Evolutionary conservation across 75 land plant species (phyloP).

Genomic region (Cupressus sempervirens): DNA sequence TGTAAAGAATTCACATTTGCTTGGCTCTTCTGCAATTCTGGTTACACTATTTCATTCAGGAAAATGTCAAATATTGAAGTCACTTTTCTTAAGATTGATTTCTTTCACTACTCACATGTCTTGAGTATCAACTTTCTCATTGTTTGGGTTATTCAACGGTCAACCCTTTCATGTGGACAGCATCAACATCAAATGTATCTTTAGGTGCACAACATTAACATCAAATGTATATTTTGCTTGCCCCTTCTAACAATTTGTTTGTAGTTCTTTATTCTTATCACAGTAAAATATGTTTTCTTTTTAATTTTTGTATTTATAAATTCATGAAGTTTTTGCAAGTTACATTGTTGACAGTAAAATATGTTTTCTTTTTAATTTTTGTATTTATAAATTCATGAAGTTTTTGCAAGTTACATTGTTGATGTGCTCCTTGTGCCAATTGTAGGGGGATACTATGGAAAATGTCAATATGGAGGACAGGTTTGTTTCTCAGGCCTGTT

Average conservation of each 20-base stretch:
- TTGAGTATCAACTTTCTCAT: background rate
- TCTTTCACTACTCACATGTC: background rate
- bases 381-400: background rate
- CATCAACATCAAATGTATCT: too few relatives aligned
- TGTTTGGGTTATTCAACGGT: background rate
- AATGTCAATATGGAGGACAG: slow-evolving; percentile 21
- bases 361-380: background rate
- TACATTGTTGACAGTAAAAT: background rate
- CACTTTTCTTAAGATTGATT: background rate
- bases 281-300: background rate
- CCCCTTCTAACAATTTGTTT: background rate
- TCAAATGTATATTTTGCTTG: background rate
- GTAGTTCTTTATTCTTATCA: background rate
- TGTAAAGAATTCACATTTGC: too few relatives aligned
- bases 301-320: background rate
- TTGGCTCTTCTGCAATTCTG: too few relatives aligned
- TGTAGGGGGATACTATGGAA: slow-evolving; percentile 28
- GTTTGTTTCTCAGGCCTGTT: background rate
- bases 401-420: background rate
- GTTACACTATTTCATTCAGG: too few relatives aligned
- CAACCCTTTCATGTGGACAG: background rate
- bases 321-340: background rate
- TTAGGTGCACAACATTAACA: background rate
- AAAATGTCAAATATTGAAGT: too few relatives aligned
- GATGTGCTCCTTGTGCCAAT: background rate